Conservation (phyloP, 23 red algal species). For the Agarophyton chilense region DNA sequence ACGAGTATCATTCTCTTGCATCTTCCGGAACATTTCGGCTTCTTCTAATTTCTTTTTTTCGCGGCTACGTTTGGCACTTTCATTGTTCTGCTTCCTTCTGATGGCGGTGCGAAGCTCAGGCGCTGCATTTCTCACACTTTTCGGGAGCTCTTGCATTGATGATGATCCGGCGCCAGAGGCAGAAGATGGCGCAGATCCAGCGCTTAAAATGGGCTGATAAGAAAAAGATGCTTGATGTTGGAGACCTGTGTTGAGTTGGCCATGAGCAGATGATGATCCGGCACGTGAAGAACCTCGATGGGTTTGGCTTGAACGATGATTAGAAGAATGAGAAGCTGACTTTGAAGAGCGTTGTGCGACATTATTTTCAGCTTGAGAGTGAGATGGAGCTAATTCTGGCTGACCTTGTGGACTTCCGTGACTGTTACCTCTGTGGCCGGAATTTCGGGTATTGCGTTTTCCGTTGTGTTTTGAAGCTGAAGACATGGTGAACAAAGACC, state of each 20-base stretch:
- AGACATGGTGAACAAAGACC: too few species aligned
- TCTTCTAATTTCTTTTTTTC: conserved; percentile 9
- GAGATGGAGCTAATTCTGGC: too few species aligned
- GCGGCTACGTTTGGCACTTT: conserved; percentile 7
- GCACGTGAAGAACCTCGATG: not conserved
- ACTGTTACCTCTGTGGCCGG: too few species aligned
- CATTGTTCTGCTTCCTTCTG: conserved; percentile 21
- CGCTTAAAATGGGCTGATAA: not conserved
- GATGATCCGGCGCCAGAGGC: not conserved
- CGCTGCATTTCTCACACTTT: conserved; percentile 17
- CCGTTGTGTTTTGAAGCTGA: too few species aligned
- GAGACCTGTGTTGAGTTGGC: not conserved
- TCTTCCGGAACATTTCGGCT: not conserved
- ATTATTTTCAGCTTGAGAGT: not conserved
- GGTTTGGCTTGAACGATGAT: not conserved
- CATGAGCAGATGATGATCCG: not conserved
- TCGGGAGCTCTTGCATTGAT: not conserved
- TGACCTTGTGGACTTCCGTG: too few species aligned
- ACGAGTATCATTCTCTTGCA: conserved; percentile 13
- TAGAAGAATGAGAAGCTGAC: not conserved
- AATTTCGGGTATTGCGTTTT: too few species aligned
- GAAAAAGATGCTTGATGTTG: not conserved
- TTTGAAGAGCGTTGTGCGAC: not conserved
- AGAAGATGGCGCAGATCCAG: not conserved
- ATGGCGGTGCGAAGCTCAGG: conserved; percentile 23